Evolutionary conservation across 2,329 filamentous ascomycete species (phyloP).

Genomic region (Xylaria sp.): DNA sequence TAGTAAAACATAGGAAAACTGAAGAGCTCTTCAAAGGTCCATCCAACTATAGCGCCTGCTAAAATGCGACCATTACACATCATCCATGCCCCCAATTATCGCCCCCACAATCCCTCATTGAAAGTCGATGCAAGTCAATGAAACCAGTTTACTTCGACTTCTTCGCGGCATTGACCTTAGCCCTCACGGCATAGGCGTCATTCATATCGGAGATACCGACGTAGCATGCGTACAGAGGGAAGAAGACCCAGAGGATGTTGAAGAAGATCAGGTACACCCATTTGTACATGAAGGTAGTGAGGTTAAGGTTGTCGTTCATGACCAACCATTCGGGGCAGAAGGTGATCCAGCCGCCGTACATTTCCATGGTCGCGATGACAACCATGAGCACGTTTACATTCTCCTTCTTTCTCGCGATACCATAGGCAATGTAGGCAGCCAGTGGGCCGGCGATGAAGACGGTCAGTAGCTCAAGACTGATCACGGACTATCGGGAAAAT

Average conservation of each 20-base stretch:
- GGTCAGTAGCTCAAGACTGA: conserved; percentile 73
- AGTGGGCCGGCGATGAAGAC: conserved; percentile 71
- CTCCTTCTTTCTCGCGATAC: conserved; percentile 65
- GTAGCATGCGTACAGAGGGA: conserved; percentile 69
- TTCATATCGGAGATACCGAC: conserved; percentile 65
- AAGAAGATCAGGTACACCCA: conserved; percentile 77
- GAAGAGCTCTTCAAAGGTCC: not conserved
- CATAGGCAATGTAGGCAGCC: conserved; percentile 68
- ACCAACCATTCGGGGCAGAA: conserved; percentile 76
- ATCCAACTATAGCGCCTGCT: conserved; percentile 9
- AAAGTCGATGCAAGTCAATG: too few relatives aligned
- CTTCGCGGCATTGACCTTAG: conserved; percentile 41
- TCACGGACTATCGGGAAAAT: conserved; percentile 57
- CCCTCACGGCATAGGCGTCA: conserved; percentile 60
- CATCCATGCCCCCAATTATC: not conserved
- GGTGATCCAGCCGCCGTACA: conserved; percentile 77
- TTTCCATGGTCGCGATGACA: conserved; percentile 71
- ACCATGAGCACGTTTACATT: conserved; percentile 71
- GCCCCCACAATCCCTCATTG: not conserved
- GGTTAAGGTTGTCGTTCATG: conserved; percentile 69
- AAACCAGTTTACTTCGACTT: conserved; percentile 24
- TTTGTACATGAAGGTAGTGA: conserved; percentile 73
- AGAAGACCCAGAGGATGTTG: conserved; percentile 73
- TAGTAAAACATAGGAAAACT: not conserved
- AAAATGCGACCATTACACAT: not conserved